A percentile compares a stretch with the other conserved stretches of the same genome.
Conservation (phyloP, 345 rosid genomes). For the Citrus trifoliata region DNA sequence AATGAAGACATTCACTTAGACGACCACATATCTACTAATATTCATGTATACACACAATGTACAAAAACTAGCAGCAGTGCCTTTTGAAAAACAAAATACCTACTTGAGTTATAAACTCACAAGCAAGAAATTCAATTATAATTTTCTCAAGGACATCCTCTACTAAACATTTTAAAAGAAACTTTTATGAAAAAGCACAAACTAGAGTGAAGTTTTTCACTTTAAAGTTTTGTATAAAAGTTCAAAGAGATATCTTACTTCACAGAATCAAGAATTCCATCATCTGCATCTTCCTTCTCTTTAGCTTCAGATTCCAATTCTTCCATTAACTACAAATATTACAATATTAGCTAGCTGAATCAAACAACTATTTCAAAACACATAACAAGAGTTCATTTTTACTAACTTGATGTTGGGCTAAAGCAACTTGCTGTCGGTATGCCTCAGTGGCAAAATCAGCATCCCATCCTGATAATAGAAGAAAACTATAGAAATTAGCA, state of each 20-base stretch:
- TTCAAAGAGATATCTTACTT: constrained; percentile 54
- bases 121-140: neutral
- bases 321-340: constrained; percentile 75
- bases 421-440: constrained; percentile 91
- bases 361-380: neutral
- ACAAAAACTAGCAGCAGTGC: neutral
- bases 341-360: constrained; percentile 7
- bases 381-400: constrained; percentile 6
- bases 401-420: constrained; percentile 92
- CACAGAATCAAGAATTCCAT: constrained; percentile 37
- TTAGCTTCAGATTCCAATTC: constrained; percentile 91
- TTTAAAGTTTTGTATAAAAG: constrained; percentile 13
- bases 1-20: neutral
- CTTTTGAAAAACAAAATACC: neutral
- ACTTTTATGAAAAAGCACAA: neutral
- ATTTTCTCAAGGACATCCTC: neutral
- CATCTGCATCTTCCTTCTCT: constrained; percentile 66
- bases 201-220: constrained; percentile 11
- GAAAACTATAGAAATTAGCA: constrained; percentile 1
- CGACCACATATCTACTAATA: neutral
- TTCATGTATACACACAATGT: neutral
- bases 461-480: constrained; percentile 77
- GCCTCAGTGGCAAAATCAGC: constrained; percentile 99
- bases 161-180: neutral
- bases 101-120: neutral